Conservation (phyloP, 73 alveolate genomes). For the Stentor roeselii region DNA sequence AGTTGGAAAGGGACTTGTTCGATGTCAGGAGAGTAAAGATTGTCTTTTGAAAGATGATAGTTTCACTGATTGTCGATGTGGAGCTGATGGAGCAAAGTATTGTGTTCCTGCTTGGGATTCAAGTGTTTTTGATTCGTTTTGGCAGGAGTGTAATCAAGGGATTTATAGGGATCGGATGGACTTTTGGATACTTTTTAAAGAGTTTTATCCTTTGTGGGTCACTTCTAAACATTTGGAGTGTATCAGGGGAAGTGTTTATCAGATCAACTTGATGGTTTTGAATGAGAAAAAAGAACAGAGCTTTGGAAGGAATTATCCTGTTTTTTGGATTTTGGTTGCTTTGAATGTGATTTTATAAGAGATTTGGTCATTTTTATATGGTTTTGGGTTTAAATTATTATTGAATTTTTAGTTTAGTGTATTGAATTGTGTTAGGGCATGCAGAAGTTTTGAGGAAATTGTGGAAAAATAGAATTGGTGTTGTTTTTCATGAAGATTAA, state of each 20-base stretch:
- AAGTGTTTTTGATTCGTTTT: slow-evolving; percentile 4
- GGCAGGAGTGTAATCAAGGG: not conserved
- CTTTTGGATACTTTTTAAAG: not conserved
- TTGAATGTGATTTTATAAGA: too few species aligned
- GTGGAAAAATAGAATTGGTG: too few species aligned
- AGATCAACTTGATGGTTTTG: not conserved
- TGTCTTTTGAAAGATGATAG: not conserved
- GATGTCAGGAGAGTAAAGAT: not conserved
- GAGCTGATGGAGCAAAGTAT: not conserved
- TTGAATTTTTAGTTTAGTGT: too few species aligned
- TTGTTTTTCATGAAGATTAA: too few species aligned
- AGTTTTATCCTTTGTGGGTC: not conserved
- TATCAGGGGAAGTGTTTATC: not conserved
- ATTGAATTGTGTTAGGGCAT: too few species aligned
- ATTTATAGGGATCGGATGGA: not conserved
- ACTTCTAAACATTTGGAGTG: not conserved
- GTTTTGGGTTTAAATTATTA: too few species aligned
- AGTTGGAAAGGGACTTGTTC: not conserved
- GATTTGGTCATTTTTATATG: too few species aligned
- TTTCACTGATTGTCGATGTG: not conserved
- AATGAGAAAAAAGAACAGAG: not conserved
- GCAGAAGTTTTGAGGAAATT: too few species aligned
- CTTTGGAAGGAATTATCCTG: too few species aligned
- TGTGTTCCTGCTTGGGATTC: slow-evolving; percentile 17
- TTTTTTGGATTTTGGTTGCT: too few species aligned